Conservation (phyloP, 768 basidiomycete genomes). For the Saitozyma podzolica region DNA sequence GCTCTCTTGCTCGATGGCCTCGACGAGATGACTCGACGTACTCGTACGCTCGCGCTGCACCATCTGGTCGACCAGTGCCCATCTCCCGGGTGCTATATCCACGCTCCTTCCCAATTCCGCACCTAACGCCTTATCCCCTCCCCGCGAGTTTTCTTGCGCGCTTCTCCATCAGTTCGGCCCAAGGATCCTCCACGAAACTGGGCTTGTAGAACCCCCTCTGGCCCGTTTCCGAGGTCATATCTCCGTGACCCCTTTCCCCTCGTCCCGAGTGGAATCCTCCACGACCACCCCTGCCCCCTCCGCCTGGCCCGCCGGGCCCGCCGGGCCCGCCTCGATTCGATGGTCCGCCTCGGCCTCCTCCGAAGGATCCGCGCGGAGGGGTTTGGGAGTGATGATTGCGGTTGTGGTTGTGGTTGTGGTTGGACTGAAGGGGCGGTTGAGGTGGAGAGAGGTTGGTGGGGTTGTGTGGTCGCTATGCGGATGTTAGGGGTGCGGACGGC, state of each 20-base stretch:
- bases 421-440: not conserved
- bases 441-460: not conserved
- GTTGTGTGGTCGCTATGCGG: constrained; percentile 6
- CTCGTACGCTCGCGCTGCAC: no score
- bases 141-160: not conserved
- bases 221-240: not conserved
- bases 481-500: constrained; percentile 1
- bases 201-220: constrained; percentile 16
- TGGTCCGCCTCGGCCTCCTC: not conserved
- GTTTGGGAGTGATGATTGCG: not conserved
- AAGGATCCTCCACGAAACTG: constrained; percentile 18
- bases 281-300: not conserved
- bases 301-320: not conserved
- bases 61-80: no score
- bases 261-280: constrained; percentile 2
- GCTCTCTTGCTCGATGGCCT: no score
- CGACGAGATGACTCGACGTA: no score
- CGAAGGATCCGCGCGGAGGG: not conserved
- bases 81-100: no score
- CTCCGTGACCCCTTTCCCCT: not conserved
- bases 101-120: no score
- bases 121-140: no score
- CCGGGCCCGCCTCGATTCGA: not conserved
- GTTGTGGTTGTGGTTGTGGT: not conserved
- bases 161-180: constrained; percentile 10